Base-by-base conservation (phyloP, 2,329 filamentous ascomycete species). In the Eutypella sp. region DNA sequence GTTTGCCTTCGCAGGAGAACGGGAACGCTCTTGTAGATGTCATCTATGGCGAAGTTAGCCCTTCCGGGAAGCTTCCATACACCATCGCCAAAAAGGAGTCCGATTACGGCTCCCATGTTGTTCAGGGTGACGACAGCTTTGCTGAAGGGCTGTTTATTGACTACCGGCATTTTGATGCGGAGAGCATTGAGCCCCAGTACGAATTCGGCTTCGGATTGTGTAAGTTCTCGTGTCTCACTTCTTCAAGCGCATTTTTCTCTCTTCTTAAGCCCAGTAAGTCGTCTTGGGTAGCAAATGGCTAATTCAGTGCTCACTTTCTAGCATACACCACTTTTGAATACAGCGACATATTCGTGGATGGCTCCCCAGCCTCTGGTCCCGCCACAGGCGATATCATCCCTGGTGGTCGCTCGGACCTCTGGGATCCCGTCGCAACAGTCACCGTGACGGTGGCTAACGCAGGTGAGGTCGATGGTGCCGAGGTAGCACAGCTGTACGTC, bases 1-100 rank as follows among this genome's bases (percentile, higher is more conserved):
- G 85, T 56, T 71, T 90, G 36, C 85, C 85, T 0, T 85, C 85
- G 24, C 81, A 89, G 58, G 84, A 91, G 66, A 86, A 79, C 54
- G 87, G 87, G 10, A 89, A 89, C 58, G 78, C 84, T 3, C 78
- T 90, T 40, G 82, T 82, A 3, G 86, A 90, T 58, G 72, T 90
- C 19, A 74, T 90, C 7, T 90, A 87, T 62, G 87, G 87, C 41
- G 58, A 62, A 5, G 60, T 62, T 0, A 63, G 59, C 37, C 73
- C 73, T 9, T 69, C 64, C 9, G 73, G 73, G 20, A 74, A 74
- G 58, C 61, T 76, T 40, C 69, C 71, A 1, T 76, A 75, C 59
- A 78, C 75, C 2, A 77, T 79, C 44, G 75, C 68, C 37, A 75
- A 75, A 60, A 57, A 60, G 2, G 56, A 62, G 2, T 55, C 48